Evolutionary conservation across 1,284 basidiomycete species (phyloP), one percentile per base, ranked within the genome.

Genomic region (Puccinia horiana): DNA sequence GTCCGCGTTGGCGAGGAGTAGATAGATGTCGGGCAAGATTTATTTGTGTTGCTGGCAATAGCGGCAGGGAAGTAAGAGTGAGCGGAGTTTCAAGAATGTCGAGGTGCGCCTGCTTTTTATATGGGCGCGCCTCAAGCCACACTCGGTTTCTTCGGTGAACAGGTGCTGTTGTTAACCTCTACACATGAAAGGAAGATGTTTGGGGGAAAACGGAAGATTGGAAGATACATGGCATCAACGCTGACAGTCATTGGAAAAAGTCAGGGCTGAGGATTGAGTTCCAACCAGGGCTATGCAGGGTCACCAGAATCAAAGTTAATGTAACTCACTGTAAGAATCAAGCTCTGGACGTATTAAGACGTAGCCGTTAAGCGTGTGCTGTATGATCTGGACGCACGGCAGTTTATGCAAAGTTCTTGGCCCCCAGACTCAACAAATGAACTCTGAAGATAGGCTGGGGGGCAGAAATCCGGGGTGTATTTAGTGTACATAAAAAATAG

Each of bases 201-300:
- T 18, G 26, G 5, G n/a, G 16, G 8, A 26, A 14, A 35, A 35
- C 29, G 3, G 58, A 26, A 32, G 3, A 29, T n/a, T 61, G 29
- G 58, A 35, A 61, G 29, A 35, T 35, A 61, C 9, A 54, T 54
- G 52, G n/a, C 56, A 58, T 58, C 56, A 58, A 58, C 12, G 8
- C 16, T 35, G 6, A 42, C n/a, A 32, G n/a, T 56, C 23, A 56
- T 52, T 6, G 1, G 54, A 18, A n/a, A 26, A n/a, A 56, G 3
- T n/a, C 23, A 18, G 12, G 29, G 58, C 52, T 18, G 29, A 61
- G 58, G 58, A 61, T 65, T 63, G 61, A 65, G 63, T 65, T 65
- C 29, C 18, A 5, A 8, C 32, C 29, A 26, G 58, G 58, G 58
- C 58, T 61, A 61, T 61, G 58, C 37, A 20, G 32, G 63, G 35